Evolutionary conservation across 1,284 basidiomycete genomes (phyloP).

Genomic region (Fomitopsis betulina): DNA sequence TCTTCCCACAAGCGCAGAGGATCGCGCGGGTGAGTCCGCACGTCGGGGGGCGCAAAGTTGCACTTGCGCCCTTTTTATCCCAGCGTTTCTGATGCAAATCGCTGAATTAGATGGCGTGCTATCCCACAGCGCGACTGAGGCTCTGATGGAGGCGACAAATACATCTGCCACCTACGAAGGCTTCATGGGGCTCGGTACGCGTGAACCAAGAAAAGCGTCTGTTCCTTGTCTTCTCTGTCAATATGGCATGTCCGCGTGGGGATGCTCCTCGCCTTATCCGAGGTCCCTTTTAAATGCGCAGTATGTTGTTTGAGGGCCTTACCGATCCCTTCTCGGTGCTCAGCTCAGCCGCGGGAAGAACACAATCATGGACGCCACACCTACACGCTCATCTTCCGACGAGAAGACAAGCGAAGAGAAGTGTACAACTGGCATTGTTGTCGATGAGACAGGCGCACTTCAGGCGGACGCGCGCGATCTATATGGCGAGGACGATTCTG

Average conservation of each 20-base stretch:
- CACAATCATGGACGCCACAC: slow-evolving; percentile 1
- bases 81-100: not conserved
- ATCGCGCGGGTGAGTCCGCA: not conserved
- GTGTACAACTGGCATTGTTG: not conserved
- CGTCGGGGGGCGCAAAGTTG: not conserved
- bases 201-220: not conserved
- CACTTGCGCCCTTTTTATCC: not conserved
- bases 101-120: not conserved
- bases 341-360: not conserved
- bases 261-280: not conserved
- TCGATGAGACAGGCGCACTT: slow-evolving; percentile 1
- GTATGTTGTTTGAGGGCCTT: not conserved
- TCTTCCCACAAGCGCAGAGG: not conserved
- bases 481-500: slow-evolving; percentile 37
- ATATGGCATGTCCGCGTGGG: not conserved
- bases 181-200: not conserved
- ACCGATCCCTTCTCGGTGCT: not conserved
- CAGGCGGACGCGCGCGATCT: slow-evolving; percentile 31
- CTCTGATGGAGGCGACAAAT: not conserved
- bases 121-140: no score
- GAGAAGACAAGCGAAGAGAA: slow-evolving; percentile 3
- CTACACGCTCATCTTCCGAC: not conserved
- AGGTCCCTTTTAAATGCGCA: not conserved
- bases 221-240: not conserved
- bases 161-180: not conserved